Conservation (phyloP, 2,329 filamentous ascomycete genomes). For the Tolypocladium endophyticum region DNA sequence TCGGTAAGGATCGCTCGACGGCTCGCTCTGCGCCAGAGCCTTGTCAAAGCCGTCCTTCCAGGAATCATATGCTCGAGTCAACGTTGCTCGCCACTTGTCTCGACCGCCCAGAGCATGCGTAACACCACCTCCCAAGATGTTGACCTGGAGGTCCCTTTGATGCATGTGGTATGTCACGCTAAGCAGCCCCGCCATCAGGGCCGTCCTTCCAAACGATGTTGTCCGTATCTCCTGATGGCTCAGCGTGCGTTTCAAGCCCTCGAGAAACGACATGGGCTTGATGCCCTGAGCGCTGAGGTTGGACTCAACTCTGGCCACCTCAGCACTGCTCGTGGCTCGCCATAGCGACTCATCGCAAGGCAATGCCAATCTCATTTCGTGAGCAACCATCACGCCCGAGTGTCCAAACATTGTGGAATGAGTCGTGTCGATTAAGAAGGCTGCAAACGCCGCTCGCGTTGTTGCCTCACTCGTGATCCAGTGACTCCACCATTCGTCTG, state of each 20-base stretch:
- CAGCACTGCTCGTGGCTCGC: constrained; percentile 78
- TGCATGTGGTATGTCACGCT: constrained; percentile 98
- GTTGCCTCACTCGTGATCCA: constrained; percentile 96
- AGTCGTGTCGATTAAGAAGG: constrained; percentile 90
- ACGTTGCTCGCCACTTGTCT: constrained; percentile 79
- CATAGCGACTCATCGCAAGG: constrained; percentile 90
- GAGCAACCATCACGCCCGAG: constrained; percentile 91
- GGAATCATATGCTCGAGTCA: constrained; percentile 82
- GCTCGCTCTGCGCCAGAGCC: constrained; percentile 53
- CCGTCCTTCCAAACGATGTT: constrained; percentile 85
- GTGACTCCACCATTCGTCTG: constrained; percentile 87
- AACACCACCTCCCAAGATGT: constrained; percentile 64
- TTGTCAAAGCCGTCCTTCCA: constrained; percentile 92
- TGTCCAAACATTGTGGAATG: constrained; percentile 98
- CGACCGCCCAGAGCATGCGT: constrained; percentile 71
- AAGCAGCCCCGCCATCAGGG: constrained; percentile 86
- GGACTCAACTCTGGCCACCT: constrained; percentile 75
- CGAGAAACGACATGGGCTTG: constrained; percentile 78
- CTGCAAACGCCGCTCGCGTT: constrained; percentile 78
- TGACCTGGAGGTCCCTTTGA: constrained; percentile 86
- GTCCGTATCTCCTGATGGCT: constrained; percentile 79
- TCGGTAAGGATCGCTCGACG: constrained; percentile 41
- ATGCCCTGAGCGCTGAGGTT: constrained; percentile 71
- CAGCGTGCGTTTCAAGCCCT: constrained; percentile 81
- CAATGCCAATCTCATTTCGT: constrained; percentile 83